Base-by-base conservation (phyloP, 2,329 filamentous ascomycete genomes). In the Penicillium decumbens region DNA sequence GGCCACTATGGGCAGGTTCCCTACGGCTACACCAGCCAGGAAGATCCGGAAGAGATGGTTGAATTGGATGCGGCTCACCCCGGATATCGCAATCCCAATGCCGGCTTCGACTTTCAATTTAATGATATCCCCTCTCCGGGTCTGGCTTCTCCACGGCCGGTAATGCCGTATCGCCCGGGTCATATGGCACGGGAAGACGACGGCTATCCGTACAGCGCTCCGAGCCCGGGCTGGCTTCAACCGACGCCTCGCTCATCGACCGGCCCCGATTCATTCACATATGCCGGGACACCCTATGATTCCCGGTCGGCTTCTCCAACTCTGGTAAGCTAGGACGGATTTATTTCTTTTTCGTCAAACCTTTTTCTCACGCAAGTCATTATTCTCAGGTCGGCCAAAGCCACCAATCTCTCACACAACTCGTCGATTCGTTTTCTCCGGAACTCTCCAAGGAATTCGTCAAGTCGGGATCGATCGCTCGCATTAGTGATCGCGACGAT, bases 381-480 rank as follows among this genome's bases (percentile, higher is more conserved):
- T 55, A 62, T 25, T 45, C 55, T 12, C 60, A 60, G 13, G 29
- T 57, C 2, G 55, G 65, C 44, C 62, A 65, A 50, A 71, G 68
- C 51, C 62, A 65, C 40, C 64, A 67, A 41, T 68, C 62, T 50
- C 60, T 69, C 12, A 61, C 61, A 28, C 61, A 65, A 13, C 60
- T 72, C 15, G 65, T 71, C 25, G 64, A 57, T 41, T 56, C 64
- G 3, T 46, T 60, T 1, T 62, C 65, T 6, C 65, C 65, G 3
- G 54, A 60, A 13, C 64, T 68, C 29, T 56, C 60, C n/a, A 64
- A 63, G 41, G 67, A 71, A 39, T 71, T 68, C 68, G 64, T 70
- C 20, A 60, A 70, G 45, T 61, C 65, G 8, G 68, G 69, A 10
- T 66, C 65, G 0, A 70, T 72, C 43, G 65, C 68, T 28, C 63